Conservation (phyloP, 768 basidiomycete genomes). For the Lentinula edodes region DNA sequence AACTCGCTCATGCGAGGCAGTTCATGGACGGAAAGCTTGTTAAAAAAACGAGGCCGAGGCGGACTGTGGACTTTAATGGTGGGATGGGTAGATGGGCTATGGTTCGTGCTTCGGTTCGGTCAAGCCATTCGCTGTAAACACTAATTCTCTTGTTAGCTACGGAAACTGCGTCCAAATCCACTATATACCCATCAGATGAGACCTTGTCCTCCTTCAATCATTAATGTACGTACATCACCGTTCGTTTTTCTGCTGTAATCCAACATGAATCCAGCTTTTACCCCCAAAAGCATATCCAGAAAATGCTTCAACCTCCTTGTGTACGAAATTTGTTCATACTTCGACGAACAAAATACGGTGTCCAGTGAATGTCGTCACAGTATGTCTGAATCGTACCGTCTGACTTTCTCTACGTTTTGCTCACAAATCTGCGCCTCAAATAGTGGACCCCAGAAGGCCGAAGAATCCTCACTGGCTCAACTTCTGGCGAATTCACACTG, state of each 20-base stretch:
- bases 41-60: constrained; percentile 87
- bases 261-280: constrained; percentile 56
- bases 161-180: constrained; percentile 75
- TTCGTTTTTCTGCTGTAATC: neutral
- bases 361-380: constrained; percentile 93
- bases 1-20: constrained; percentile 68
- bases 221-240: constrained; percentile 58
- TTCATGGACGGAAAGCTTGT: constrained; percentile 74
- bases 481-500: constrained; percentile 95
- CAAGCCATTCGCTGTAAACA: too few species aligned
- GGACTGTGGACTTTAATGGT: constrained; percentile 95
- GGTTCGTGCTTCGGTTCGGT: constrained; percentile 34
- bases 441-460: constrained; percentile 96
- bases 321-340: constrained; percentile 96
- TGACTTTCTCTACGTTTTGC: neutral
- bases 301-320: constrained; percentile 89
- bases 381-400: constrained; percentile 35
- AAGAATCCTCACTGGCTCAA: constrained; percentile 89
- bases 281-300: constrained; percentile 90
- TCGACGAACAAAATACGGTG: constrained; percentile 98
- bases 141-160: constrained; percentile 37
- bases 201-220: constrained; percentile 82
- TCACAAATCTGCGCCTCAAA: neutral
- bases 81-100: constrained; percentile 81
- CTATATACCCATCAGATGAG: constrained; percentile 72